These are phyloP conservation scores for Metschnikowia orientalis DNA, from an alignment of 805 yeast species.

Conservation along the genomic window DNA sequence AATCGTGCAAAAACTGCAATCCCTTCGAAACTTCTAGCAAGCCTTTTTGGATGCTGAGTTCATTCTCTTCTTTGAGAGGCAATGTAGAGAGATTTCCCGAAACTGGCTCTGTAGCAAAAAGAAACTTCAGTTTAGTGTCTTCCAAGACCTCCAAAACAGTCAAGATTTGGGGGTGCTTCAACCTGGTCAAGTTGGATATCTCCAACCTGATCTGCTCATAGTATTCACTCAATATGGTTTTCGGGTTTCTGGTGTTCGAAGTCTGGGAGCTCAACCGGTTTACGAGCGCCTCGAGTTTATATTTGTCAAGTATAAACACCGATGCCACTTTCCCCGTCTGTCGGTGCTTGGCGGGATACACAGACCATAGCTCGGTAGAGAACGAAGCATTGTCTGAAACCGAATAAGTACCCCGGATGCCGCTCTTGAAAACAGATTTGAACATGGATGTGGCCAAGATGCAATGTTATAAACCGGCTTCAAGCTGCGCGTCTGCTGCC, in stretches of 20 bases:
- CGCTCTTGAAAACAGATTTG: constrained; percentile 49
- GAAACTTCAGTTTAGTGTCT: constrained; percentile 69
- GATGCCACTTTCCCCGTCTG: constrained; percentile 61
- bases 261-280: constrained; percentile 29
- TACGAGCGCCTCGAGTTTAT: constrained; percentile 58
- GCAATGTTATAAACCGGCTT: too few species aligned
- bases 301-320: constrained; percentile 83
- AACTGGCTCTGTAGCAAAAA: constrained; percentile 84
- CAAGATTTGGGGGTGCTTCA: constrained; percentile 86
- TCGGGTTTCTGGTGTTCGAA: constrained; percentile 39
- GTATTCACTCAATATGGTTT: constrained; percentile 54
- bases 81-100: constrained; percentile 47
- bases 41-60: constrained; percentile 75
- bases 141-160: constrained; percentile 86
- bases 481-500: too few species aligned
- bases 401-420: constrained; percentile 63
- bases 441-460: constrained; percentile 35
- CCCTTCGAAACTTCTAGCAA: constrained; percentile 73
- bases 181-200: constrained; percentile 65
- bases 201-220: constrained; percentile 64
- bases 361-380: constrained; percentile 75
- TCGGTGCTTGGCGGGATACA: constrained; percentile 78
- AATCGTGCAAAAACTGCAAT: constrained; percentile 74
- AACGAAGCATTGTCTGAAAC: constrained; percentile 70
- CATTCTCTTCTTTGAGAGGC: constrained; percentile 47